These are phyloP conservation scores for Globisporangium perplexum DNA, from an alignment of 352 stramenopile genomes.

Conservation along the genomic window DNA sequence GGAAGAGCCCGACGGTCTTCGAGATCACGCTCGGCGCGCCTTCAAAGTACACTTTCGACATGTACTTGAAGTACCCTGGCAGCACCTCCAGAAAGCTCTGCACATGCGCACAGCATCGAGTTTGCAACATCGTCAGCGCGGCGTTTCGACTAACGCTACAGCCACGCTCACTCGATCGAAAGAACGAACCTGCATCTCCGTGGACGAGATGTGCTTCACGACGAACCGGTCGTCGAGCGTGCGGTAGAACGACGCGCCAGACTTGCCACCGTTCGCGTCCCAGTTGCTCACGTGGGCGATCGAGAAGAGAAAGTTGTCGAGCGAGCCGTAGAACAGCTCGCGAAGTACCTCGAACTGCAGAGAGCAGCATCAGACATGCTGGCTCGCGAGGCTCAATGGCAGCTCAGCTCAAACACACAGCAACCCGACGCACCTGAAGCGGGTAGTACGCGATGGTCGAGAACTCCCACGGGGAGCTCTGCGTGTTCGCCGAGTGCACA, in stretches of 20 bases:
- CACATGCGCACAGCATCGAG: too few species aligned
- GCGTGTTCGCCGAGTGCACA: constrained; percentile 22
- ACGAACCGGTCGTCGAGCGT: constrained; percentile 96
- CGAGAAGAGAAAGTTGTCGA: constrained; percentile 70
- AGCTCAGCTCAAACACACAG: neutral
- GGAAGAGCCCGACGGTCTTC: constrained; percentile 97
- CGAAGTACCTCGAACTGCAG: constrained; percentile 90
- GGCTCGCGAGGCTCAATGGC: neutral
- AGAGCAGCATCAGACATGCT: neutral
- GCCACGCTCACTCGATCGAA: neutral
- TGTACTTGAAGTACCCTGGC: constrained; percentile 96
- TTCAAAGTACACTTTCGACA: constrained; percentile 96
- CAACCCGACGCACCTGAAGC: constrained; percentile 50
- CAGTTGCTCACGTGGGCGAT: constrained; percentile 83
- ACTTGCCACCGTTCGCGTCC: constrained; percentile 96
- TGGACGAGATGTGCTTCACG: constrained; percentile 97
- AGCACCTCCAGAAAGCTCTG: constrained; percentile 81
- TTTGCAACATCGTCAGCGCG: neutral
- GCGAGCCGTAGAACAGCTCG: constrained; percentile 78
- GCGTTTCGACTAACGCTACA: neutral
- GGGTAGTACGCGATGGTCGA: constrained; percentile 70
- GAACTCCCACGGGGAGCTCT: constrained; percentile 58
- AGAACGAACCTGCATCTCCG: constrained; percentile 93
- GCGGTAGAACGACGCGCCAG: constrained; percentile 93
- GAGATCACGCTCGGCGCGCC: constrained; percentile 91